phyloP scores from a whole-genome alignment of 345 rosid species.

The Sapria himalayana region DNA sequence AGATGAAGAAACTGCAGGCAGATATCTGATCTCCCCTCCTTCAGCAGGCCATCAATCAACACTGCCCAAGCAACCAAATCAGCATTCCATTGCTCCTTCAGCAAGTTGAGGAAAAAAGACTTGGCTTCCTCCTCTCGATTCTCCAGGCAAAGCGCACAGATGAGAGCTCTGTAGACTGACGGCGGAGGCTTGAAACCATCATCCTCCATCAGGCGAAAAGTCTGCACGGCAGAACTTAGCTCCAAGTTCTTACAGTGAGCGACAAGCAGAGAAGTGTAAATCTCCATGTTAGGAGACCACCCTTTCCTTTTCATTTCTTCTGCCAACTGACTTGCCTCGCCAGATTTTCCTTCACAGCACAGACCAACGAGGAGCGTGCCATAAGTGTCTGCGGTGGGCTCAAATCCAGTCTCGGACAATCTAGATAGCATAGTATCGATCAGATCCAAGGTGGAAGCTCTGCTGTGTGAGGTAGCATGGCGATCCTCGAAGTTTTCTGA shows the following conservation, averaged over 20 bases:
- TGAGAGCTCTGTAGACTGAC: conserved; percentile 18
- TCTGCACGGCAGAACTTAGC: conserved; percentile 25
- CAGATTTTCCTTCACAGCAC: conserved; percentile 29
- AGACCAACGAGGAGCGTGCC: conserved; percentile 21
- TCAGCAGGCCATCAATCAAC: conserved; percentile 37
- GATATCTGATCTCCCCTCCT: conserved; percentile 20
- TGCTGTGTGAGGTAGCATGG: conserved; percentile 13
- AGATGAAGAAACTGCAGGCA: conserved; percentile 30
- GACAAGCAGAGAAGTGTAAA: conserved; percentile 19
- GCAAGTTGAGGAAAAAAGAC: conserved; percentile 21
- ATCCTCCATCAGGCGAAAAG: conserved; percentile 12
- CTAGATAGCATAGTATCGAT: conserved; percentile 21
- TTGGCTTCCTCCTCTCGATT: conserved; percentile 23
- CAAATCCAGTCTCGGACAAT: conserved; percentile 26
- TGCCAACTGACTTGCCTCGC: conserved; percentile 26
- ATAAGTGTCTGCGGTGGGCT: conserved; percentile 20
- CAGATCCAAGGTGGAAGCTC: conserved; percentile 10
- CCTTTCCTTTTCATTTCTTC: conserved; percentile 30
- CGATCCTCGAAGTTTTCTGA: conserved; percentile 16
- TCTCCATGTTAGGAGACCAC: conserved; percentile 18
- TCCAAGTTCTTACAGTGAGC: conserved; percentile 33
- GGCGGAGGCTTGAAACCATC: conserved; percentile 15
- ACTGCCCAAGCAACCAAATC: conserved; percentile 51
- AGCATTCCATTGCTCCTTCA: conserved; percentile 19
- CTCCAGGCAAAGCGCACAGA: conserved; percentile 27